A percentile compares a stretch with the other conserved stretches of the same genome.
Evolutionary conservation across 345 rosid genomes (phyloP).

Genomic region (Rhodamnia rubescens): DNA sequence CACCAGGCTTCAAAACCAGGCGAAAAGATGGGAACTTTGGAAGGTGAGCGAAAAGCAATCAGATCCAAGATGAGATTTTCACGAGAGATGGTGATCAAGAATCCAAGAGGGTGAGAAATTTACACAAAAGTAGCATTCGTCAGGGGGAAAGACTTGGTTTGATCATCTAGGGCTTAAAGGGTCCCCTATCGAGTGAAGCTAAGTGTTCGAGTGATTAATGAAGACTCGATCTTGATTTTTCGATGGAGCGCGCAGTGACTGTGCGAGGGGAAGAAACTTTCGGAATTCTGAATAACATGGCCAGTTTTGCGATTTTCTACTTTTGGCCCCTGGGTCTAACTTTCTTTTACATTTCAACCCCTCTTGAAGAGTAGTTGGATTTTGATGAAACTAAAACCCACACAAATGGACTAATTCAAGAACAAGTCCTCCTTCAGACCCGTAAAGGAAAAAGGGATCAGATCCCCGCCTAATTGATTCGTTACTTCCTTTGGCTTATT

Average conservation of each 20-base stretch:
- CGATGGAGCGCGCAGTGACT: not conserved
- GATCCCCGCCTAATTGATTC: no score
- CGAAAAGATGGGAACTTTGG: not conserved
- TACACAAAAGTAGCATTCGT: not conserved
- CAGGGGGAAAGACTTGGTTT: not conserved
- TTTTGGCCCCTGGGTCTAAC: not conserved
- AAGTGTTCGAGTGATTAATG: not conserved
- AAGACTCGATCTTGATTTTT: not conserved
- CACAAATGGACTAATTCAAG: no score
- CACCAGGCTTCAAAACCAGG: not conserved
- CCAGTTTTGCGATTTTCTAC: not conserved
- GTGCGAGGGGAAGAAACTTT: not conserved
- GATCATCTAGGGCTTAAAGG: not conserved
- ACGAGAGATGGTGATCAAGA: not conserved
- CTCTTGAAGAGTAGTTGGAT: not conserved
- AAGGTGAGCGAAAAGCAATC: not conserved
- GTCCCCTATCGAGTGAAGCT: not conserved
- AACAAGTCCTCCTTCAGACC: no score
- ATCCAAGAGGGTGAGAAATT: not conserved
- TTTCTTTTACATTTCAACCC: not conserved
- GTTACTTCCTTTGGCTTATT: no score
- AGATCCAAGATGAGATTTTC: not conserved
- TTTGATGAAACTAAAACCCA: not conserved
- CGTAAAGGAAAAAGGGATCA: no score
- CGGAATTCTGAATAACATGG: not conserved